Evolutionary conservation across 257 asterid genomes (phyloP).

Genomic region (Plantago ovata): DNA sequence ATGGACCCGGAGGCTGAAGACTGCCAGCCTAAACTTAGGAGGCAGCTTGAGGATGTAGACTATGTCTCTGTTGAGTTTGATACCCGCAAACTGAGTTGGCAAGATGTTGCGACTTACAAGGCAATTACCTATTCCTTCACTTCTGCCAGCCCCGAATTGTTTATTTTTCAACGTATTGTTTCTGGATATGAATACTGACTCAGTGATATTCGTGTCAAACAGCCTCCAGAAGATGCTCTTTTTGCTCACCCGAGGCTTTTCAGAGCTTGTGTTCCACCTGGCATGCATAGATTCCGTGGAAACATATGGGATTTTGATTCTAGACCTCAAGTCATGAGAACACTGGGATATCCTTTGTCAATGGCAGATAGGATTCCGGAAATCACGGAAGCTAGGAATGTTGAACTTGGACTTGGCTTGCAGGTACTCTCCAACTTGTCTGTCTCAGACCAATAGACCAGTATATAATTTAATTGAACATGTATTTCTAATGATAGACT

Average conservation of each 20-base stretch:
- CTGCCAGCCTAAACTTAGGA: slow-evolving; percentile 86
- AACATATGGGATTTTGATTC: slow-evolving; percentile 93
- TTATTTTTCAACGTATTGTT: no score
- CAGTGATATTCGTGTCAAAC: slow-evolving; percentile 17
- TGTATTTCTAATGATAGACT: not conserved
- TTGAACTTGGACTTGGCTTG: slow-evolving; percentile 96
- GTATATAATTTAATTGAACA: no score
- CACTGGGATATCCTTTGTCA: slow-evolving; percentile 77
- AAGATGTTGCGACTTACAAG: slow-evolving; percentile 86
- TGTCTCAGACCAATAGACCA: not conserved
- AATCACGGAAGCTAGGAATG: slow-evolving; percentile 91
- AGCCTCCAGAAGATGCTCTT: slow-evolving; percentile 92
- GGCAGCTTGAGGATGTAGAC: slow-evolving; percentile 97
- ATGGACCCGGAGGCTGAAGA: slow-evolving; percentile 97
- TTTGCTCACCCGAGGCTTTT: slow-evolving; percentile 95
- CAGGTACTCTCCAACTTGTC: slow-evolving; percentile 64
- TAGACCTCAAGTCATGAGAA: slow-evolving; percentile 75
- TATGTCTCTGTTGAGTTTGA: slow-evolving; percentile 90
- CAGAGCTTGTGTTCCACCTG: slow-evolving; percentile 99
- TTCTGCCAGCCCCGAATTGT: not conserved
- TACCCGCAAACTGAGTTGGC: slow-evolving; percentile 79
- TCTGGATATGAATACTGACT: slow-evolving; percentile 7
- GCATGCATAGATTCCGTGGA: slow-evolving; percentile 98
- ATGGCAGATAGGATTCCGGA: slow-evolving; percentile 71
- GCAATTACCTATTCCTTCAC: slow-evolving; percentile 26